Base-by-base conservation (phyloP, 208 protist genomes). In the Novymonas esmeraldas region DNA sequence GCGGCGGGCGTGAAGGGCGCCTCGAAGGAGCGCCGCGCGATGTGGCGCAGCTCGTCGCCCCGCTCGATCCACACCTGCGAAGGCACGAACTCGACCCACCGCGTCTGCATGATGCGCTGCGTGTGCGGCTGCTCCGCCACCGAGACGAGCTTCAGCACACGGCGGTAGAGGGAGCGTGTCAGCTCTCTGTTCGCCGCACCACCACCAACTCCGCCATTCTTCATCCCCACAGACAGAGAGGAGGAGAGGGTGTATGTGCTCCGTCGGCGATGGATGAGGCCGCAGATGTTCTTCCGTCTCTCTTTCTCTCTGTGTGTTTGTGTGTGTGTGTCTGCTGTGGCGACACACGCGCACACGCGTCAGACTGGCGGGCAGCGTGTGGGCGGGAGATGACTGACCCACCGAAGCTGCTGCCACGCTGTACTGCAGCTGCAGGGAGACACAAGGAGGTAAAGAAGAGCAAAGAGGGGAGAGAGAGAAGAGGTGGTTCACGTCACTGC, bases 31-130 rank as follows among this genome's bases (percentile, higher is more conserved):
- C 73, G 75, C 2, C 74, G 64, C 9, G 58, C 46, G 57, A 86
- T 56, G 26, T 58, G 38, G 22, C 50, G 48, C 41, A 79, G 42
- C 4, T 31, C 48, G 11, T 84, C 77, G 22, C 26, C 49, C n/a
- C 33, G 64, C 3, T 59, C 36, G 31, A 85, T 66, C n/a, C 22
- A 45, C 13, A 85, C 44, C 28, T 42, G 22, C 5, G 46, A 38
- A 1, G 84, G 84, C 34, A 86, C 58, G 64, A 81, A 90, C 59
- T 90, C 84, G 0, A 68, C 80, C 64, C 76, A 90, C 6, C 79
- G 67, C 28, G 68, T 54, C 39, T 75, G 42, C 18, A 58, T 70
- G 2, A 84, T 45, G 36, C 64, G 51, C 44, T 51, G 57, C 50
- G 59, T 45, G 59, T 51, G 67, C 22, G 58, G 59, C 58, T 65